Conservation (phyloP, 768 basidiomycete species). For the Fistulinella prunicolor region DNA sequence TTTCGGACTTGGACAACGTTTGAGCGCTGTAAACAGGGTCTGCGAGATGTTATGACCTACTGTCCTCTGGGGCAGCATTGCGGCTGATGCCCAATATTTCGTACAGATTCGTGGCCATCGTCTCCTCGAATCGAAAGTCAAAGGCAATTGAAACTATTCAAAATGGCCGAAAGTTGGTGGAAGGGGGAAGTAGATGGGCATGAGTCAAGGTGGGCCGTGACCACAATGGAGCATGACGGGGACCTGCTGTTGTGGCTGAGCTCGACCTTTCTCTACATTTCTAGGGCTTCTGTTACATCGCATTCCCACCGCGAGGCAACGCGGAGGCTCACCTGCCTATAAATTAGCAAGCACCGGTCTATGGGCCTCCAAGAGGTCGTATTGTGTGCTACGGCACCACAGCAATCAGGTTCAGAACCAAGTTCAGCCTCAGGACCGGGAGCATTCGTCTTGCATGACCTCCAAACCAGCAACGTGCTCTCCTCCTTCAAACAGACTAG, state of each 20-base stretch:
- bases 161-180: background rate
- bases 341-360: background rate
- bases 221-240: background rate
- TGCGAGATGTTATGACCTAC: slow-evolving; percentile 39
- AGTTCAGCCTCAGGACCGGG: slow-evolving; percentile 50
- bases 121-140: background rate
- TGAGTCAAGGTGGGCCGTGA: too few relatives aligned
- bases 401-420: slow-evolving; percentile 35
- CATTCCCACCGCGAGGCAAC: background rate
- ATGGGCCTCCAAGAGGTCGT: slow-evolving; percentile 69
- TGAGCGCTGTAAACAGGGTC: slow-evolving; percentile 3
- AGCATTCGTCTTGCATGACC: slow-evolving; percentile 73
- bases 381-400: slow-evolving; percentile 58
- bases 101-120: slow-evolving; percentile 62
- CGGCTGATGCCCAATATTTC: slow-evolving; percentile 53
- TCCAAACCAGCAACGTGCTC: slow-evolving; percentile 69
- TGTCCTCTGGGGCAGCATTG: slow-evolving; percentile 60
- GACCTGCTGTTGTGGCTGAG: slow-evolving; percentile 18
- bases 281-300: background rate
- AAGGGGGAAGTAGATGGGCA: background rate
- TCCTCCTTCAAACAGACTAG: slow-evolving; percentile 89
- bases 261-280: slow-evolving; percentile 5
- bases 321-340: too few relatives aligned
- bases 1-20: slow-evolving; percentile 52
- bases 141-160: background rate